Evolutionary conservation across 2,329 filamentous ascomycete genomes (phyloP), one percentile per base, ranked within the genome.

Genomic region (Fusarium nisikadoi): DNA sequence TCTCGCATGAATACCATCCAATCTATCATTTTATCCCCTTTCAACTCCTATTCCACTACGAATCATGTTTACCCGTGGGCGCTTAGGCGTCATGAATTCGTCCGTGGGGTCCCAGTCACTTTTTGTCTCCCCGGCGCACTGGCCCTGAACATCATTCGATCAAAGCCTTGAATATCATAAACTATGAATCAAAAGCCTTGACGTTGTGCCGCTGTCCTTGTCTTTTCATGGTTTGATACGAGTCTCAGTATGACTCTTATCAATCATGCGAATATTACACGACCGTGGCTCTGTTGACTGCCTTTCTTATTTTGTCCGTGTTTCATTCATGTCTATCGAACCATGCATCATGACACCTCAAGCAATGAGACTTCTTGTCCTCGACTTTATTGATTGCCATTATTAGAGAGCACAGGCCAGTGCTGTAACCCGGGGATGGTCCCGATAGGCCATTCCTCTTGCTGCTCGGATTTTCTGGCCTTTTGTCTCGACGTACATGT

Each of bases 121-220:
- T 57, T 67, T 62, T 36, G 42, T 58, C 57, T 73, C 70, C 67
- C 70, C 47, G 60, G 59, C 62, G 71, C 64, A 63, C 62, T 76
- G 71, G 62, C 62, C 63, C 43, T 62, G 33, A 58, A 49, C 56
- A 63, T 75, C 73, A 58, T 76, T 73, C 75, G 73, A 76, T 75
- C 61, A 62, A 61, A 38, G 65, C 65, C 39, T 68, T 65, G 61
- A 46, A 43, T n/a, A 54, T 61, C 41, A 64, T 47, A 54, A 59
- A 55, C 38, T 49, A 59, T 39, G 39, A 62, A 72, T 59, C 33
- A 58, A 35, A 19, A 29, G 53, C 71, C 65, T 68, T 65, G 62
- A 57, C 64, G 58, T 49, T 71, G 65, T 58, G 50, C 58, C 41
- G 62, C 57, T 71, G 65, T 64, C 50, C 58, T 33, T 71, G 43